Evolutionary conservation across 2,329 filamentous ascomycete species (phyloP).

Genomic region (Pseudogymnoascus sp.): DNA sequence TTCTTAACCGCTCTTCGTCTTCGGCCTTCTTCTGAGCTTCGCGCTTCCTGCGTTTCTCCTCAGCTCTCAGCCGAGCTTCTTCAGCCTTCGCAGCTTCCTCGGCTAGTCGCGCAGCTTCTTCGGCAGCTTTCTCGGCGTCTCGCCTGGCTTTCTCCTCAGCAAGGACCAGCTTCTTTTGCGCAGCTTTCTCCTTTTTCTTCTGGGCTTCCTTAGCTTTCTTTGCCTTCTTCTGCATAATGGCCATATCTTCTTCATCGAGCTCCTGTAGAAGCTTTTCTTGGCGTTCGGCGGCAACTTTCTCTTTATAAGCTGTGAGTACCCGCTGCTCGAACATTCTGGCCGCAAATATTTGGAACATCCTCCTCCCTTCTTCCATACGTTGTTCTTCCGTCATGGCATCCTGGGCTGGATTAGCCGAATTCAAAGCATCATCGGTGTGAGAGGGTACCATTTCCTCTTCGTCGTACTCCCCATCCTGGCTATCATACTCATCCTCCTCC

Average conservation of each 20-base stretch:
- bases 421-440: slow-evolving; percentile 13
- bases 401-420: slow-evolving; percentile 47
- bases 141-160: slow-evolving; percentile 86
- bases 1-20: slow-evolving; percentile 78
- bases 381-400: slow-evolving; percentile 97
- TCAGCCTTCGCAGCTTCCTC: slow-evolving; percentile 73
- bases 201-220: slow-evolving; percentile 93
- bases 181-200: slow-evolving; percentile 91
- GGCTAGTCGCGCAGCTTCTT: slow-evolving; percentile 70
- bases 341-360: slow-evolving; percentile 99
- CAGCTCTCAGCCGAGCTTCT: slow-evolving; percentile 73
- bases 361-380: slow-evolving; percentile 94
- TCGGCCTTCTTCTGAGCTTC: slow-evolving; percentile 85
- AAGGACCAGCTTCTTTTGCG: slow-evolving; percentile 76
- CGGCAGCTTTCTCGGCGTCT: slow-evolving; percentile 82
- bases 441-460: slow-evolving; percentile 65
- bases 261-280: slow-evolving; percentile 88
- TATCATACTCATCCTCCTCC: slow-evolving; percentile 56
- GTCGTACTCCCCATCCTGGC: slow-evolving; percentile 60
- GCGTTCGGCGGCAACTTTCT: slow-evolving; percentile 90
- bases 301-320: slow-evolving; percentile 92
- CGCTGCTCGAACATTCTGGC: slow-evolving; percentile 98
- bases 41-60: slow-evolving; percentile 86
- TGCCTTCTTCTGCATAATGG: slow-evolving; percentile 72
- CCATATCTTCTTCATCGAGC: slow-evolving; percentile 74